Base-by-base conservation (phyloP, 495 filamentous ascomycete genomes). In the Penicillium paxilli region DNA sequence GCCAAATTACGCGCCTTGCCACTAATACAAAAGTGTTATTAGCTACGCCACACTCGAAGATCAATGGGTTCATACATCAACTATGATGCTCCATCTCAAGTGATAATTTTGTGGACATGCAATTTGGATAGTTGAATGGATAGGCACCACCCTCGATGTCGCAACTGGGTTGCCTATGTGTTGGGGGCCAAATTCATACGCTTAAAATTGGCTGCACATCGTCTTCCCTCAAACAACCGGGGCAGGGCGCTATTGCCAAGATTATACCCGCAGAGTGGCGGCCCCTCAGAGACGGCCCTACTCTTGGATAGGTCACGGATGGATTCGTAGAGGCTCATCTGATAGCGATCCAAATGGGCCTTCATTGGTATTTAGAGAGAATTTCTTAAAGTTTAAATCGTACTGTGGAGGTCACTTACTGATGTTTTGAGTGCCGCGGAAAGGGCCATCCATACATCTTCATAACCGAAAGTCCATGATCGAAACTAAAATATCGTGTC, bases 381-480 rank as follows among this genome's bases (percentile, higher is more conserved):
- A 17, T 24, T 23, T 14, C 19, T 21, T 23, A 9, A n/a, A 12
- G 14, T 8, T 23, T 16, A 40, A 32, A 30, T 16, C 17, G 11
- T 28, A 16, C 11, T 32, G 26, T 22, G 3, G 24, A 47, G n/a
- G 7, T 4, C 6, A 2, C 54, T 17, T 72, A 88, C 89, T 70
- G 81, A 83, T 2, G 84, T 84, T 20, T 81, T 67, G 2, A 97
- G 72, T 9, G 82, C 80, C 11, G 84, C 81, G 1, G 90, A 85
- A 11, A 98, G 71, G 3, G 91, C 88, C 50, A 90, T 75, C 92
- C 92, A 97, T 0, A 96, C 91, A 50, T 96, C 89, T 66, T 96
- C 91, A 45, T 91, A 90, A 22, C 93, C 93, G 66, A 94, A 95
- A 1, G 93, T 98, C 93, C 92, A 97, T 2, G 92, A 82, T 44